Evolutionary conservation across 2,329 filamentous ascomycete genomes (phyloP), one percentile per base, ranked within the genome.

Genomic region (Periglandula ipomoeae): DNA sequence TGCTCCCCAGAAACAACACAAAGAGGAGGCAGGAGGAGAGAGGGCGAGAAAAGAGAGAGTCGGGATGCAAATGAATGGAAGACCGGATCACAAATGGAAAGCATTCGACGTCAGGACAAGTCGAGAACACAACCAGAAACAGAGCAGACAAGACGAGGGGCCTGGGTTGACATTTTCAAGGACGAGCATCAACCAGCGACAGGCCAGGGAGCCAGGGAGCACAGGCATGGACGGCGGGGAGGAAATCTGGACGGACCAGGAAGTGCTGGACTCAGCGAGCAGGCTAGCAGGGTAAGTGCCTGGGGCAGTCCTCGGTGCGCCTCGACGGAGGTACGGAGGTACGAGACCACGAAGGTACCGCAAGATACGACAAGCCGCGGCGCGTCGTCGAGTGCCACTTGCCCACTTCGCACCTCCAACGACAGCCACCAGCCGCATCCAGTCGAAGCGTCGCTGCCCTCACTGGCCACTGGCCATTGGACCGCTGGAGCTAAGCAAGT

Each of bases 341-440:
- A 41, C 24, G 40, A 15, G 40, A 27, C 10, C 40, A 27, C 22
- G 19, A 19, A 23, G 38, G 38, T 41, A 26, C 40, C 26, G 11
- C 40, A 11, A 42, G 22, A n/a, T 17, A n/a, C 30, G 30, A 32
- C 23, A 20, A 26, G 40, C 26, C 40, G 19, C 30, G 8, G 9
- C 37, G 37, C 37, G 10, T 38, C 30, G 37, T 11, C 37, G 37
- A 19, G 6, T 20, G 13, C 43, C 22, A 15, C 32, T n/a, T 26
- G 32, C 17, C 11, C 20, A 30, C 24, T 30, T 19, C 15, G 30
- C 30, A 13, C 30, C 15, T 32, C 15, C 30, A 44, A 23, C 23
- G 23, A 38, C 23, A 30, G 44, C 34, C 35, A 40, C 17, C 44
- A 30, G 24, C 44, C 44, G 35, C 44, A 39, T 30, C 44, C 35